Evolutionary conservation across 140 eudicot species (phyloP).

Genomic region (Anethum foeniculum): DNA sequence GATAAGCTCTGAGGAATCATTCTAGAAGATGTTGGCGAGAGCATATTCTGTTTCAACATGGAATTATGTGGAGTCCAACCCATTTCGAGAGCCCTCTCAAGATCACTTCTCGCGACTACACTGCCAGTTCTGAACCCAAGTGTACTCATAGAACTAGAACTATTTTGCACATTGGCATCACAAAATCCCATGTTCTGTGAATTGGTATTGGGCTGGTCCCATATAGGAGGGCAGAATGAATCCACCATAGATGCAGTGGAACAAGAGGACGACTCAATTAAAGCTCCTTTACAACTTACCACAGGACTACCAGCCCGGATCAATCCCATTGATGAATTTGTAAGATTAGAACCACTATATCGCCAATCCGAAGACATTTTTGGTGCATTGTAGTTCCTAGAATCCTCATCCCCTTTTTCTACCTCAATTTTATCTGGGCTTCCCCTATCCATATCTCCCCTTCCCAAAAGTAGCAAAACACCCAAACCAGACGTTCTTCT

Average conservation of each 20-base stretch:
- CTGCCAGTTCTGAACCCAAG: conserved; percentile 34
- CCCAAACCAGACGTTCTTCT: conserved; percentile 18
- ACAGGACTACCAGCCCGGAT: conserved; percentile 32
- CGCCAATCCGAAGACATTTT: conserved; percentile 55
- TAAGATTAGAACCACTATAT: conserved; percentile 25
- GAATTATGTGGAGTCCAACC: conserved; percentile 46
- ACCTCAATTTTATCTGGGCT: conserved; percentile 48
- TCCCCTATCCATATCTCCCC: conserved; percentile 25
- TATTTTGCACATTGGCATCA: conserved; percentile 50
- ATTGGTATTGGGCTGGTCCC: conserved; percentile 52
- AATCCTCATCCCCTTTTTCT: conserved; percentile 47
- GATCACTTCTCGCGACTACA: conserved; percentile 20
- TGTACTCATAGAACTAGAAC: conserved; percentile 30
- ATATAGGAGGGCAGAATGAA: conserved; percentile 46
- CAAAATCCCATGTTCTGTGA: conserved; percentile 44
- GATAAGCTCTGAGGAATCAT: conserved; percentile 53
- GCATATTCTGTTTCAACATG: conserved; percentile 41
- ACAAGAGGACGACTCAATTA: conserved; percentile 35
- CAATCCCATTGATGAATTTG: conserved; percentile 53
- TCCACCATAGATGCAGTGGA: conserved; percentile 50
- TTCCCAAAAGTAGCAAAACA: conserved; percentile 14
- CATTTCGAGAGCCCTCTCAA: conserved; percentile 27
- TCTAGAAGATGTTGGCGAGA: conserved; percentile 41
- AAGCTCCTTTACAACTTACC: conserved; percentile 24
- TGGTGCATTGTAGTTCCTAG: conserved; percentile 41